These are phyloP conservation scores for Biscogniauxia sp. DNA, from an alignment of 2,329 filamentous ascomycete species.

Conservation along the genomic window DNA sequence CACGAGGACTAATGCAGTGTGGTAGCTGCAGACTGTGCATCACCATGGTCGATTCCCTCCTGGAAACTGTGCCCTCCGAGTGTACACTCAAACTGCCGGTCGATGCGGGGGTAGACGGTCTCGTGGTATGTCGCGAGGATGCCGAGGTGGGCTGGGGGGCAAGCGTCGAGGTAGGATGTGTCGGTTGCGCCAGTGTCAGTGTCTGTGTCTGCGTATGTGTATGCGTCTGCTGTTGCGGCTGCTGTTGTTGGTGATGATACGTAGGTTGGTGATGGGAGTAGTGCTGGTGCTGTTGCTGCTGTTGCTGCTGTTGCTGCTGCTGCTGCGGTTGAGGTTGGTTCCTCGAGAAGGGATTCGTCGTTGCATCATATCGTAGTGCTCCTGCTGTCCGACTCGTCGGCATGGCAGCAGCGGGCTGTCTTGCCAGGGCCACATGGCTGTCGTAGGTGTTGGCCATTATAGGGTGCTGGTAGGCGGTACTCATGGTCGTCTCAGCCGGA, in stretches of 20 bases:
- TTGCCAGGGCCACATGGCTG: conserved; percentile 40
- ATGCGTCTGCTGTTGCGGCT: conserved; percentile 2
- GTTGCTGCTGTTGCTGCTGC: conserved; percentile 17
- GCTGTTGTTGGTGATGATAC: conserved; percentile 1
- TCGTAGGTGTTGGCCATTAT: conserved; percentile 46
- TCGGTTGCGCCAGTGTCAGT: conserved; percentile 1
- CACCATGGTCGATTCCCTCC: conserved; percentile 46
- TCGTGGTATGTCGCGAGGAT: conserved; percentile 34
- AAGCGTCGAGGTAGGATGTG: conserved; percentile 12
- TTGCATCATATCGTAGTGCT: conserved; percentile 32
- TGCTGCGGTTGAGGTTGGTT: conserved; percentile 31
- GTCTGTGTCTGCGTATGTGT: too few relatives aligned
- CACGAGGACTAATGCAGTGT: conserved; percentile 69
- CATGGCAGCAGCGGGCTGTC: conserved; percentile 36
- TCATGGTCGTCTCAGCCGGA: conserved; percentile 51
- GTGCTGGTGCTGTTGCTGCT: conserved; percentile 22
- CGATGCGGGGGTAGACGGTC: conserved; percentile 38
- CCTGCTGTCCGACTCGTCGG: conserved; percentile 35
- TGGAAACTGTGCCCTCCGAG: conserved; percentile 33
- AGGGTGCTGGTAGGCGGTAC: conserved; percentile 48
- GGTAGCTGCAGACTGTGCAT: conserved; percentile 69
- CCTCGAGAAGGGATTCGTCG: conserved; percentile 22
- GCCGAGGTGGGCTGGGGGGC: conserved; percentile 19
- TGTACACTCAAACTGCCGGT: conserved; percentile 27
- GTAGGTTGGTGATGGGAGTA: conserved; percentile 1